A percentile compares a stretch with the other conserved stretches of the same genome.
Conservation (phyloP, 2,329 filamentous ascomycete genomes). For the Paracorniculantispora psalliotae region DNA sequence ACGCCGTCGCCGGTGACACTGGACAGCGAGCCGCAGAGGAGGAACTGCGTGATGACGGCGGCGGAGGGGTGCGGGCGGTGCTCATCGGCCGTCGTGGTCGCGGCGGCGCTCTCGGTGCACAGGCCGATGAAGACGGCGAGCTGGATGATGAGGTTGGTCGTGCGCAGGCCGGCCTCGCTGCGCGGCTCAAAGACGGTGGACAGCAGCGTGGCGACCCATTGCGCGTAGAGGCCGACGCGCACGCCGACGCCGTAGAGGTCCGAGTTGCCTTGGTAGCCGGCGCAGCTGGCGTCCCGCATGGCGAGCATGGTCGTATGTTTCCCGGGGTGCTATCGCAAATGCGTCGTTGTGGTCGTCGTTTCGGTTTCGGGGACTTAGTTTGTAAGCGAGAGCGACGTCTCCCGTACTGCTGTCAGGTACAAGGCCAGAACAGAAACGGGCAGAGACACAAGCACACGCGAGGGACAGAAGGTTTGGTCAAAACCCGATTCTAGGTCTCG, state of each 20-base stretch:
- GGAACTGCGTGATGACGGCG: slow-evolving; percentile 22
- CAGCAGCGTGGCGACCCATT: slow-evolving; percentile 22
- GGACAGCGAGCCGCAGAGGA: slow-evolving; percentile 23
- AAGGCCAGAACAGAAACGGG: no score
- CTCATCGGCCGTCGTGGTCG: slow-evolving; percentile 1
- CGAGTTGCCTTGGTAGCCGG: slow-evolving; percentile 16
- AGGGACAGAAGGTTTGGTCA: no score
- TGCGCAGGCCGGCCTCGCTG: slow-evolving; percentile 20
- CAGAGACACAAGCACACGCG: no score
- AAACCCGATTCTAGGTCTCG: not conserved
- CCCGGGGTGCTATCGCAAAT: no score
- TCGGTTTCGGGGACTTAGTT: not conserved
- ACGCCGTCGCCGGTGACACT: slow-evolving; percentile 24
- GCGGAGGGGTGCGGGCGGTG: slow-evolving; percentile 14
- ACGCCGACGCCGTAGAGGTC: slow-evolving; percentile 26
- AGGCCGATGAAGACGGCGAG: slow-evolving; percentile 25
- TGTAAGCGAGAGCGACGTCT: no score
- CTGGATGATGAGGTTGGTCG: slow-evolving; percentile 27
- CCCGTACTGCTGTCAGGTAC: no score
- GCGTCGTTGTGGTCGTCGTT: no score
- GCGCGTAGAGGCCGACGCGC: slow-evolving; percentile 23
- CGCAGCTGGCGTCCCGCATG: not conserved
- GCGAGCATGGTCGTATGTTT: not conserved
- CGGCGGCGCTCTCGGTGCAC: slow-evolving; percentile 20
- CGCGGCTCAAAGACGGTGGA: slow-evolving; percentile 20